Evolutionary conservation across 2,329 filamentous ascomycete species (phyloP).

Genomic region (Colletotrichum sp.): DNA sequence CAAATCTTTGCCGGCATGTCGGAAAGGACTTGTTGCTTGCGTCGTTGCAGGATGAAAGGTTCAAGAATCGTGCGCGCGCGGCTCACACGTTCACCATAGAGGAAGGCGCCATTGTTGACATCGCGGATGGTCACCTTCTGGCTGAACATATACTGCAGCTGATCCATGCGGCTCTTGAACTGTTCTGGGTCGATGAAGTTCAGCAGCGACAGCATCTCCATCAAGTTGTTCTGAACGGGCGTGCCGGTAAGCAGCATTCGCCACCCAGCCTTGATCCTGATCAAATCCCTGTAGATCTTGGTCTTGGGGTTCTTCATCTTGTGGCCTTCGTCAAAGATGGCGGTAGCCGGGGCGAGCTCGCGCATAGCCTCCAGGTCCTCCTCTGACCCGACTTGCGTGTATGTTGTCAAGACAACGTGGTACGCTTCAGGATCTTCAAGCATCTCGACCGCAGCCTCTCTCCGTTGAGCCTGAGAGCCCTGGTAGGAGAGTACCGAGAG

Average conservation of each 20-base stretch:
- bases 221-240: conserved; percentile 91
- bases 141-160: conserved; percentile 87
- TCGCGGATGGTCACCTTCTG: conserved; percentile 88
- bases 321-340: conserved; percentile 94
- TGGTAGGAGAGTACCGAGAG: conserved; percentile 75
- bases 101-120: conserved; percentile 78
- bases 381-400: conserved; percentile 61
- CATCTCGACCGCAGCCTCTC: conserved; percentile 68
- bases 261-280: conserved; percentile 80
- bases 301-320: conserved; percentile 89
- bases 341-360: conserved; percentile 53
- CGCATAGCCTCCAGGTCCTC: conserved; percentile 58
- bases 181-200: conserved; percentile 92
- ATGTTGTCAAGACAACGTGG: conserved; percentile 65
- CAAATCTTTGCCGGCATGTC: conserved; percentile 83
- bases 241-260: conserved; percentile 89
- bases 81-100: conserved; percentile 86
- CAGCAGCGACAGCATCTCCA: conserved; percentile 88
- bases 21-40: conserved; percentile 89
- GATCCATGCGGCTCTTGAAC: conserved; percentile 77
- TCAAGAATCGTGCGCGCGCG: conserved; percentile 91
- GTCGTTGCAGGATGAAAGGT: conserved; percentile 91
- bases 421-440: conserved; percentile 71
- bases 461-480: conserved; percentile 71
- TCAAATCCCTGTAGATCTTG: conserved; percentile 79